Percentiles rank a stretch among this genome's conserved stretches.
These are phyloP conservation scores for Chenopodium album DNA, from an alignment of 148 eudicot species.

Conservation along the genomic window DNA sequence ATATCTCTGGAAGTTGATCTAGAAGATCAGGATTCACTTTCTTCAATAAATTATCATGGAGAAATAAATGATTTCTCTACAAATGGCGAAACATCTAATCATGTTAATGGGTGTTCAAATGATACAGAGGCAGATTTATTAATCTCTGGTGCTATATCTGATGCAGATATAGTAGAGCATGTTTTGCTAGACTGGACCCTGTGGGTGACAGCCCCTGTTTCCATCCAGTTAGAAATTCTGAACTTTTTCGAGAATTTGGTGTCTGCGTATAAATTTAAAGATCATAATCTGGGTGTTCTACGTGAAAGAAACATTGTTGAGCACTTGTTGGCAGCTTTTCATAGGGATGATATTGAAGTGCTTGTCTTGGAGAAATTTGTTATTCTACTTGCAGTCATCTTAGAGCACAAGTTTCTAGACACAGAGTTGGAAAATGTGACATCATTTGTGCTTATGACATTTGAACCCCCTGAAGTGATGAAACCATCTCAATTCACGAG, in stretches of 20 bases:
- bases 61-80: slow-evolving; percentile 66
- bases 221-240: slow-evolving; percentile 70
- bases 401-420: slow-evolving; percentile 76
- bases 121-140: slow-evolving; percentile 52
- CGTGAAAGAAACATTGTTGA: slow-evolving; percentile 87
- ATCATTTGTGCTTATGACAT: slow-evolving; percentile 78
- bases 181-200: slow-evolving; percentile 93
- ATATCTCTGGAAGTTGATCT: slow-evolving; percentile 51
- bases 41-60: slow-evolving; percentile 62
- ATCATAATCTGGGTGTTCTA: slow-evolving; percentile 81
- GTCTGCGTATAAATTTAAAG: slow-evolving; percentile 82
- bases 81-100: slow-evolving; percentile 57
- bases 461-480: slow-evolving; percentile 71
- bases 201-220: slow-evolving; percentile 74
- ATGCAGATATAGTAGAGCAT: slow-evolving; percentile 90
- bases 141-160: slow-evolving; percentile 75
- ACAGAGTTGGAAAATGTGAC: slow-evolving; percentile 77
- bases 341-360: slow-evolving; percentile 80
- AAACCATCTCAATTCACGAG: slow-evolving; percentile 57
- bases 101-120: slow-evolving; percentile 55
- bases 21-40: slow-evolving; percentile 65
- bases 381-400: slow-evolving; percentile 67
- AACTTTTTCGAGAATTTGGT: slow-evolving; percentile 86
- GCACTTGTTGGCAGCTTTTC: slow-evolving; percentile 70
- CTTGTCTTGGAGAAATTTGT: slow-evolving; percentile 78